phyloP scores from a whole-genome alignment of 345 rosid genomes.

The Excoecaria cochinchinensis region DNA sequence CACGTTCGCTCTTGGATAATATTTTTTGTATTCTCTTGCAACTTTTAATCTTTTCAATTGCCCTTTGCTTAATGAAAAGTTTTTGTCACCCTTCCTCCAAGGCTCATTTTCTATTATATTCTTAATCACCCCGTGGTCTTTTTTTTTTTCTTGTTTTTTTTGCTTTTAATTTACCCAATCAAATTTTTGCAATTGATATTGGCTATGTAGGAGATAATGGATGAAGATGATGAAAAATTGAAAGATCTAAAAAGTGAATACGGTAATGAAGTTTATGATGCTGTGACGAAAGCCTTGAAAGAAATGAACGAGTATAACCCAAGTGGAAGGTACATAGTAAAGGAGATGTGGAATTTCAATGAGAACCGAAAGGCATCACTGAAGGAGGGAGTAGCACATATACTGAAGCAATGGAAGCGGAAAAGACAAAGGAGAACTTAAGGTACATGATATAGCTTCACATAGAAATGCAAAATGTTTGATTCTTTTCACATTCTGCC shows the following conservation, averaged over 20 bases:
- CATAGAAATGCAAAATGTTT: too few relatives aligned
- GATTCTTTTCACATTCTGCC: too few relatives aligned
- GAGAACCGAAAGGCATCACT: constrained; percentile 40
- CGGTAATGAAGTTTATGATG: constrained; percentile 35
- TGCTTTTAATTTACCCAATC: neutral
- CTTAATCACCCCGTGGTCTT: neutral
- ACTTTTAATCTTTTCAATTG: neutral
- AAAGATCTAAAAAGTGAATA: constrained; percentile 35
- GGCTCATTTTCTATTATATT: neutral
- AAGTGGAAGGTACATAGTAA: constrained; percentile 44
- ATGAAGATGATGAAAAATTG: constrained; percentile 43
- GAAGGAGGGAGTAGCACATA: constrained; percentile 33
- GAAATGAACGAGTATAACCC: constrained; percentile 47
- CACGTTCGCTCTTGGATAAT: neutral
- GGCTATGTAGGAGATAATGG: constrained; percentile 32
- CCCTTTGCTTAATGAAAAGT: neutral
- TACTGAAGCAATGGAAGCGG: constrained; percentile 34
- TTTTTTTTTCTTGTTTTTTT: too few relatives aligned
- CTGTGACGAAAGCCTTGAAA: constrained; percentile 32
- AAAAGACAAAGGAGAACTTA: constrained; percentile 26
- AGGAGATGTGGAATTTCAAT: constrained; percentile 43
- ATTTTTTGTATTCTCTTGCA: neutral
- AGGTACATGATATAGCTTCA: neutral
- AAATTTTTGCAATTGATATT: neutral
- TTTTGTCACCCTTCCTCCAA: neutral